A percentile compares a stretch with the other conserved stretches of the same genome.
phyloP scores from a whole-genome alignment of 768 basidiomycete genomes.

The Lyophyllum shimeji region DNA sequence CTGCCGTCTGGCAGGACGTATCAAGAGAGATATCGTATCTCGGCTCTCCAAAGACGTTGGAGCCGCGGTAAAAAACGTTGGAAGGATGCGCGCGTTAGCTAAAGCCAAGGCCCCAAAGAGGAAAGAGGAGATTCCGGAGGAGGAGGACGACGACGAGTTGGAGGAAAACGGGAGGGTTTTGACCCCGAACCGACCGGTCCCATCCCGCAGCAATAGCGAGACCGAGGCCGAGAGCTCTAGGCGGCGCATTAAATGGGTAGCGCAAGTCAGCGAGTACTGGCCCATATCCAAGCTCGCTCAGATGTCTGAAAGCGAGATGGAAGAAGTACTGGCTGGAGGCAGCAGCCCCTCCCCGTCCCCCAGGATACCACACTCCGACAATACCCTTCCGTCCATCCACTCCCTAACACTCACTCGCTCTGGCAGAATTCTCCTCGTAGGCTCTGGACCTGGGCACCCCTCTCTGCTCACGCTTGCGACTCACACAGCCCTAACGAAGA shows the following conservation, averaged over 20 bases:
- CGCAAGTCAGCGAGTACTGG: slow-evolving; percentile 97
- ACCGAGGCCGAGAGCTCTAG: slow-evolving; percentile 44
- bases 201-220: slow-evolving; percentile 41
- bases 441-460: slow-evolving; percentile 95
- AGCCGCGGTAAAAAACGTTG: slow-evolving; percentile 71
- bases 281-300: slow-evolving; percentile 72
- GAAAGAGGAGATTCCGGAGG: slow-evolving; percentile 11
- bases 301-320: slow-evolving; percentile 70
- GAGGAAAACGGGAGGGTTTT: slow-evolving; percentile 51
- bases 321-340: slow-evolving; percentile 51
- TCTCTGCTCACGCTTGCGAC: slow-evolving; percentile 89
- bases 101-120: slow-evolving; percentile 14
- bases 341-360: slow-evolving; percentile 14
- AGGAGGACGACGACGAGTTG: slow-evolving; percentile 40
- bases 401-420: slow-evolving; percentile 33
- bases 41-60: slow-evolving; percentile 73
- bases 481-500: slow-evolving; percentile 71
- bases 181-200: slow-evolving; percentile 73
- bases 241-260: slow-evolving; percentile 88
- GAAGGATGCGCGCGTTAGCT: slow-evolving; percentile 61
- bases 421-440: slow-evolving; percentile 87
- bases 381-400: slow-evolving; percentile 26
- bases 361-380: slow-evolving; percentile 5
- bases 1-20: slow-evolving; percentile 77
- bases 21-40: slow-evolving; percentile 81